Evolutionary conservation across 2,329 filamentous ascomycete genomes (phyloP), one percentile per base, ranked within the genome.

Genomic region (Leptographium lundbergii): DNA sequence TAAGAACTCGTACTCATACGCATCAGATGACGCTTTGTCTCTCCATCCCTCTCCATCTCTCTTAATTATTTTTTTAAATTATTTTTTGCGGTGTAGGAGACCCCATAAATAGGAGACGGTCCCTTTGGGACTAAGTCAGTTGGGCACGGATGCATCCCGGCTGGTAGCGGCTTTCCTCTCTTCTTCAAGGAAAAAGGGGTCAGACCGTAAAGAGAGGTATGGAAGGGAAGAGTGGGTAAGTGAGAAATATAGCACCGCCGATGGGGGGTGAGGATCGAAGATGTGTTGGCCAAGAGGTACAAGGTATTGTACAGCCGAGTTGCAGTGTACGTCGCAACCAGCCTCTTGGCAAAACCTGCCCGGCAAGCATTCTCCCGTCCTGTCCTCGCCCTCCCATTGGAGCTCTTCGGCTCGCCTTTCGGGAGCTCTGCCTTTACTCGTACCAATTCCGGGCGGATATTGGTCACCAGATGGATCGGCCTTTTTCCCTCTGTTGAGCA

Each of bases 101-200:
- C 36, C 54, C 54, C 54, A 50, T 50, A 50, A 36, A 54, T 54
- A 39, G 19, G 34, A 25, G 24, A 27, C 24, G 14, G 13, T 51
- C 24, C 14, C 25, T 27, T 34, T 52, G 24, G 32, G 51, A 29
- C 51, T 53, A 54, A 54, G 53, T 42, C 53, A 3, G 53, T 54
- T 54, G 54, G 54, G 54, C 54, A 55, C 54, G 54, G 54, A 55
- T 55, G 54, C 54, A 55, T 25, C 36, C 54, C 36, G 52, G 34
- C 17, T n/a, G 29, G 50, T 53, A 53, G 50, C 50, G 50, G 50
- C 50, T 13, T 53, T 48, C 29, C 34, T 53, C 29, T 19, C 50
- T 29, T 51, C 48, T 53, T 53, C 50, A 29, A 10, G 50, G n/a
- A 45, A 55, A 54, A 54, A 42, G 53, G 53, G 53, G 53, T 54